These are phyloP conservation scores for Asterochloris erici DNA, from an alignment of 139 green algal species.

Conservation along the genomic window DNA sequence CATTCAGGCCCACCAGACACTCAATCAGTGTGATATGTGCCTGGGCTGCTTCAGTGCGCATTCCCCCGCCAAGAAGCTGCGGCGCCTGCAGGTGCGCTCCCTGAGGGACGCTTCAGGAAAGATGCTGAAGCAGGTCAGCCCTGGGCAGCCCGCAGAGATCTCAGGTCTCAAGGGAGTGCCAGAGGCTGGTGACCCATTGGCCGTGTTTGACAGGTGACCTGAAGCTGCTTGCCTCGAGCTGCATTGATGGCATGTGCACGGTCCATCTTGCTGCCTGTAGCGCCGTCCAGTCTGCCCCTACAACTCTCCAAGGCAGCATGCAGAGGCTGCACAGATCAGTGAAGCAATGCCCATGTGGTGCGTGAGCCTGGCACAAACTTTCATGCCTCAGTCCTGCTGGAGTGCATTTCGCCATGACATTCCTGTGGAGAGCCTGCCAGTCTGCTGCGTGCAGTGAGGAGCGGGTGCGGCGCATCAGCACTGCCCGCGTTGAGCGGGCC, in stretches of 20 bases:
- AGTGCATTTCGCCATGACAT: too few relatives aligned
- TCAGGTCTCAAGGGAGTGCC: conserved; percentile 72
- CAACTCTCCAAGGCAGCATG: too few relatives aligned
- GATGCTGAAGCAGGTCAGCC: conserved; percentile 33
- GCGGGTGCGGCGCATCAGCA: conserved; percentile 44
- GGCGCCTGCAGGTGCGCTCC: conserved; percentile 21
- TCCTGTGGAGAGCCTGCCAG: not conserved
- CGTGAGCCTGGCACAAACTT: too few relatives aligned
- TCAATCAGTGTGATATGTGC: too few relatives aligned
- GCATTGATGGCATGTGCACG: too few relatives aligned
- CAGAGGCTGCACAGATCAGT: too few relatives aligned
- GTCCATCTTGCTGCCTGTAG: too few relatives aligned
- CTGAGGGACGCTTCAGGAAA: conserved; percentile 31
- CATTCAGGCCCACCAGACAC: too few relatives aligned
- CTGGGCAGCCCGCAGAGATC: conserved; percentile 64
- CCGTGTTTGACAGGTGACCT: conserved; percentile 33
- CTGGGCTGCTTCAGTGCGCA: not conserved
- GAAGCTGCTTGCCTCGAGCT: not conserved
- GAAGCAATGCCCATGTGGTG: too few relatives aligned
- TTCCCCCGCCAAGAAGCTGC: not conserved
- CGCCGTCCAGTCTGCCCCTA: too few relatives aligned
- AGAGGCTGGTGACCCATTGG: conserved; percentile 76
- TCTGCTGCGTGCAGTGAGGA: conserved; percentile 43
- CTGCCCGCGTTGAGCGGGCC: conserved; percentile 18
- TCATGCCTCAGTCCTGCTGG: too few relatives aligned